A percentile compares a stretch with the other conserved stretches of the same genome.
These are phyloP conservation scores for Pyrenopolyporus hunteri DNA, from an alignment of 495 filamentous ascomycete species.

Conservation along the genomic window DNA sequence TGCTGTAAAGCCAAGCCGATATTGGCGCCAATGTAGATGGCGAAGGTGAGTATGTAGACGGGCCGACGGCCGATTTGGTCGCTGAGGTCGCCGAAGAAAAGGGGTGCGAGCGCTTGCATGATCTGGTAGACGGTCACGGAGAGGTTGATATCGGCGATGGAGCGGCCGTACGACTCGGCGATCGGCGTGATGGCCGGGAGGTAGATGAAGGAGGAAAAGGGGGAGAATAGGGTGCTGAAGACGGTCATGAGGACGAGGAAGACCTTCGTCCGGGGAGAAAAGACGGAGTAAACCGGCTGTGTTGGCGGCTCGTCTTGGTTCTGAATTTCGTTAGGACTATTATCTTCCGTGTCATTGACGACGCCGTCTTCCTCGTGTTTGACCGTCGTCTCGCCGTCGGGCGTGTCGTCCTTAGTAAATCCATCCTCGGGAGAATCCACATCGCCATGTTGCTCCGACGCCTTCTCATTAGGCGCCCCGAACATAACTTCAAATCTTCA, in stretches of 20 bases:
- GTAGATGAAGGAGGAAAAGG: slow-evolving; percentile 70
- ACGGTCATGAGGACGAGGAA: slow-evolving; percentile 61
- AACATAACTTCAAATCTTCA: neutral
- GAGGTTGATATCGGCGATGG: slow-evolving; percentile 60
- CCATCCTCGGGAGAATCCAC: neutral
- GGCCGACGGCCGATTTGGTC: slow-evolving; percentile 58
- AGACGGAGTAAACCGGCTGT: neutral
- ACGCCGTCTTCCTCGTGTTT: neutral
- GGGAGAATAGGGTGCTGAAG: slow-evolving; percentile 65
- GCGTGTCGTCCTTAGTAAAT: neutral
- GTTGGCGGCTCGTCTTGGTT: neutral
- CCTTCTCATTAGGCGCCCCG: neutral
- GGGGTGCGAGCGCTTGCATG: slow-evolving; percentile 58
- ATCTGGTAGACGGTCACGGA: slow-evolving; percentile 60
- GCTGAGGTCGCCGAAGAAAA: slow-evolving; percentile 57
- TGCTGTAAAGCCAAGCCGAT: slow-evolving; percentile 59
- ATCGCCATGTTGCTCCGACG: neutral
- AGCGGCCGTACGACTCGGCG: slow-evolving; percentile 52
- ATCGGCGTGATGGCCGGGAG: slow-evolving; percentile 64
- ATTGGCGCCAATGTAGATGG: slow-evolving; percentile 58
- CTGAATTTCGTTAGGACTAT: neutral
- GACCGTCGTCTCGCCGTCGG: neutral
- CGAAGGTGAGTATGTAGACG: slow-evolving; percentile 55
- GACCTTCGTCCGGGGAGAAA: neutral
- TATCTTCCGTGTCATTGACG: neutral